phyloP scores from a whole-genome alignment of 345 rosid genomes.

The Odontarrhena argentea region DNA sequence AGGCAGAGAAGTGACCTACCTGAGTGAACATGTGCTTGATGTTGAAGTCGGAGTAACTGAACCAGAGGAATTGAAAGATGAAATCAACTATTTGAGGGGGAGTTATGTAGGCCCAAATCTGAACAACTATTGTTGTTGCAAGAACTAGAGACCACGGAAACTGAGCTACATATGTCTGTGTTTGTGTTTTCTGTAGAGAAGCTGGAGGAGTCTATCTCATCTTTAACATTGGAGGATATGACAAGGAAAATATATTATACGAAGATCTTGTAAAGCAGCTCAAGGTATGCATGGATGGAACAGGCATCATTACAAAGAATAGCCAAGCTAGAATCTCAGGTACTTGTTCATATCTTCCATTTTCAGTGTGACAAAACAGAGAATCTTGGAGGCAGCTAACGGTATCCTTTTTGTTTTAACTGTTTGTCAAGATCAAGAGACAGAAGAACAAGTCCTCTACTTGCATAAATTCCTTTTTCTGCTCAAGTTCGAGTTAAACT shows the following conservation, averaged over 20 bases:
- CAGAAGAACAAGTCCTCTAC: background rate
- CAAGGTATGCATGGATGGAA: slow-evolving; percentile 65
- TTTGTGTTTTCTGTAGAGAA: slow-evolving; percentile 47
- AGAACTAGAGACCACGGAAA: slow-evolving; percentile 59
- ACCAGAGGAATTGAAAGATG: slow-evolving; percentile 46
- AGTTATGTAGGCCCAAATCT: slow-evolving; percentile 53
- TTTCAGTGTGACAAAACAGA: background rate
- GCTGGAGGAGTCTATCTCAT: slow-evolving; percentile 66
- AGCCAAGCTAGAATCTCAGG: slow-evolving; percentile 57
- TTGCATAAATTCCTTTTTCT: slow-evolving; percentile 8
- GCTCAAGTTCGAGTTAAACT: slow-evolving; percentile 3
- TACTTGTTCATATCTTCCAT: slow-evolving; percentile 5
- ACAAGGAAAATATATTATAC: slow-evolving; percentile 53
- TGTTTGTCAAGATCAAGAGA: slow-evolving; percentile 3
- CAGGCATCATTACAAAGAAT: slow-evolving; percentile 75
- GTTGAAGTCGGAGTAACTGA: slow-evolving; percentile 60
- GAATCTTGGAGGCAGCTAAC: slow-evolving; percentile 1
- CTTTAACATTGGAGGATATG: slow-evolving; percentile 53
- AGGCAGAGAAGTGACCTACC: slow-evolving; percentile 48
- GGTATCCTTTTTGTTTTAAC: background rate
- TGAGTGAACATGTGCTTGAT: slow-evolving; percentile 51
- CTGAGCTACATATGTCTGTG: slow-evolving; percentile 52
- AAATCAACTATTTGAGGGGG: slow-evolving; percentile 46
- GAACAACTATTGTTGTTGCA: slow-evolving; percentile 48
- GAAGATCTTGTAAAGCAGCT: slow-evolving; percentile 56